Evolutionary conservation across 148 eudicot species (phyloP).

Genomic region (Chenopodium quinoa): DNA sequence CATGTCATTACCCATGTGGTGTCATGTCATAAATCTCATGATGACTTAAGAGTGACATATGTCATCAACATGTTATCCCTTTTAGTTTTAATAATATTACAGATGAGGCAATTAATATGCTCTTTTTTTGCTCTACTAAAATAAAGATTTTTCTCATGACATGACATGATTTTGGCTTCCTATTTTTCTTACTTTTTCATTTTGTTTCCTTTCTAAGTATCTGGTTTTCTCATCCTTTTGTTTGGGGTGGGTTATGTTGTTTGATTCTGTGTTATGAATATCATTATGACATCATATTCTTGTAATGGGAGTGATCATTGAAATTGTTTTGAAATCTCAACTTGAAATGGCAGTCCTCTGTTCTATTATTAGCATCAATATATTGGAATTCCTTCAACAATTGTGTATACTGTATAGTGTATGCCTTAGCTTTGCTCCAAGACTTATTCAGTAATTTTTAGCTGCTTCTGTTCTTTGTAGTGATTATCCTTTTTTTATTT

Average conservation of each 20-base stretch:
- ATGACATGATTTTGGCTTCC: background rate
- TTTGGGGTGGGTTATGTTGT: background rate
- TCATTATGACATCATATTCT: background rate
- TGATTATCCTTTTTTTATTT: slow-evolving; percentile 37
- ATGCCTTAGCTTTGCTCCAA: background rate
- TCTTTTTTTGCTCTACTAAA: background rate
- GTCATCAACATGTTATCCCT: too few relatives aligned
- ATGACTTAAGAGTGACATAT: too few relatives aligned
- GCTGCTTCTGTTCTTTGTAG: slow-evolving; percentile 20
- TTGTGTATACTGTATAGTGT: background rate
- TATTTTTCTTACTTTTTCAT: background rate
- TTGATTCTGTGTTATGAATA: background rate
- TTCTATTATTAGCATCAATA: background rate
- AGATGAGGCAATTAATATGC: background rate
- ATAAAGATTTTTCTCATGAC: background rate
- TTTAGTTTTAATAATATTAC: too few relatives aligned
- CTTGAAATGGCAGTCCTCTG: background rate
- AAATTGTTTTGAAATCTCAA: background rate
- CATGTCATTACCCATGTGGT: too few relatives aligned
- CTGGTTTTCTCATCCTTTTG: background rate
- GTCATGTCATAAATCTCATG: too few relatives aligned
- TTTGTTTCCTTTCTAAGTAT: background rate
- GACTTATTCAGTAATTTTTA: background rate
- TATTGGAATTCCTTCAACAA: background rate
- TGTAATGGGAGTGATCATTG: background rate